Conservation (phyloP, 768 basidiomycete genomes). For the Leccinum ochraceum region DNA sequence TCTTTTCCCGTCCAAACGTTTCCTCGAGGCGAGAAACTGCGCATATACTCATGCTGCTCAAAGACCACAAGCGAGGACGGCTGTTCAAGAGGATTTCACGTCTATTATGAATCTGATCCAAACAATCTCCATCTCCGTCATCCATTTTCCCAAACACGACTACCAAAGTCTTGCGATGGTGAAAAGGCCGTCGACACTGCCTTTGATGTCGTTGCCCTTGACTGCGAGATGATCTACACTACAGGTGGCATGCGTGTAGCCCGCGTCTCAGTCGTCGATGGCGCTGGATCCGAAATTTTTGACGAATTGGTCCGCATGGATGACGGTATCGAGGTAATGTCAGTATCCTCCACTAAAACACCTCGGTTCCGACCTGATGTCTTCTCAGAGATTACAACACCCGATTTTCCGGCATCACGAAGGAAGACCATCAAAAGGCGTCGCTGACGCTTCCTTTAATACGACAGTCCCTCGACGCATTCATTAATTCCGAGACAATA, state of each 20-base stretch:
- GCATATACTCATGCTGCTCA: slow-evolving; percentile 82
- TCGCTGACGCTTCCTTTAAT: slow-evolving; percentile 65
- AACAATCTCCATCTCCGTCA: slow-evolving; percentile 72
- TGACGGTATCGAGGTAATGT: slow-evolving; percentile 79
- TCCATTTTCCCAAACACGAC: slow-evolving; percentile 58
- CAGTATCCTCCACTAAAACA: slow-evolving; percentile 26
- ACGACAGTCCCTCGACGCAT: slow-evolving; percentile 62
- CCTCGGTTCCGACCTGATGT: slow-evolving; percentile 4
- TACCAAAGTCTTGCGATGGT: slow-evolving; percentile 10
- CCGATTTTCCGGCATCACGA: slow-evolving; percentile 81
- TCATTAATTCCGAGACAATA: slow-evolving; percentile 81
- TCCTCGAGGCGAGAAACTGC: slow-evolving; percentile 60
- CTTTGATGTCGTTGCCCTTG: slow-evolving; percentile 83
- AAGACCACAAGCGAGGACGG: slow-evolving; percentile 57
- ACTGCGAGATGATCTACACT: slow-evolving; percentile 97
- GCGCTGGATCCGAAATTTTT: slow-evolving; percentile 67
- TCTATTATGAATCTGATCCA: slow-evolving; percentile 80
- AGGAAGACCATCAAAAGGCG: slow-evolving; percentile 60
- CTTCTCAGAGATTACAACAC: slow-evolving; percentile 82
- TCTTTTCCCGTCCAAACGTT: slow-evolving; percentile 1
- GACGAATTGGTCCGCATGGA: slow-evolving; percentile 85
- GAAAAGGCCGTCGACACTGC: slow-evolving; percentile 33
- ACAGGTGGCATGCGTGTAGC: slow-evolving; percentile 92
- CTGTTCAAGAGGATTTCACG: slow-evolving; percentile 81
- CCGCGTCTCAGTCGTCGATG: slow-evolving; percentile 87